These are phyloP conservation scores for Quercus bicolor DNA, from an alignment of 306 rosid species.

Conservation along the genomic window DNA sequence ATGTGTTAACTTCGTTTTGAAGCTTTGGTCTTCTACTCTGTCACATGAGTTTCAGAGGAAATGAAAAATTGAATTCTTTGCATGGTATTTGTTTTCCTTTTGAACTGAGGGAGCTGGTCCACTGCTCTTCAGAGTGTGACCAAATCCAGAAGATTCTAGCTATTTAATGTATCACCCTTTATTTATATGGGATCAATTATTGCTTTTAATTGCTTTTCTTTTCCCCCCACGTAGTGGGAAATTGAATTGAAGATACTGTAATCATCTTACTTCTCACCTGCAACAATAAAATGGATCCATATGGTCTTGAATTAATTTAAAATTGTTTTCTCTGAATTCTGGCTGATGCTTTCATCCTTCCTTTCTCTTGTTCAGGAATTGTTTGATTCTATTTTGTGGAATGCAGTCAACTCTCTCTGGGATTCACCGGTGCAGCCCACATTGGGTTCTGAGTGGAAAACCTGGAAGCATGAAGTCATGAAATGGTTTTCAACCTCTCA, in stretches of 20 bases:
- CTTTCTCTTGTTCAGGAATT: conserved; percentile 63
- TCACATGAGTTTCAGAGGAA: conserved; percentile 4
- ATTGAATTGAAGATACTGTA: not conserved
- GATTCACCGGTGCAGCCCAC: conserved; percentile 53
- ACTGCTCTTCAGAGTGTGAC: not conserved
- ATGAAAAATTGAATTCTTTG: not conserved
- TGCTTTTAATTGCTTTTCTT: not conserved
- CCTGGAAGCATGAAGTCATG: conserved; percentile 91
- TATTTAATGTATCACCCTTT: not conserved
- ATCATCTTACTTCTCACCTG: conserved; percentile 10
- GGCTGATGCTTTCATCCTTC: conserved; percentile 27
- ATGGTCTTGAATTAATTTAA: conserved; percentile 11
- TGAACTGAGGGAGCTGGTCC: conserved; percentile 5
- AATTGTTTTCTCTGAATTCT: conserved; percentile 2
- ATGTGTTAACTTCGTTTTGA: not conserved
- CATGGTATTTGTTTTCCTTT: not conserved
- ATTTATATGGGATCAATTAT: not conserved
- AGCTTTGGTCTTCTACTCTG: not conserved
- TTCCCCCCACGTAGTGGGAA: not conserved
- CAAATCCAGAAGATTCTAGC: conserved; percentile 1
- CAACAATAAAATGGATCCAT: conserved; percentile 9
- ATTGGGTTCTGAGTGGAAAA: conserved; percentile 92
- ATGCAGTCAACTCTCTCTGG: conserved; percentile 61
- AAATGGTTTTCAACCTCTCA: conserved; percentile 74
- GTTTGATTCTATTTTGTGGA: conserved; percentile 79